Evolutionary conservation across 2,329 filamentous ascomycete species (phyloP).

Genomic region (Dactylellina drechsleri): DNA sequence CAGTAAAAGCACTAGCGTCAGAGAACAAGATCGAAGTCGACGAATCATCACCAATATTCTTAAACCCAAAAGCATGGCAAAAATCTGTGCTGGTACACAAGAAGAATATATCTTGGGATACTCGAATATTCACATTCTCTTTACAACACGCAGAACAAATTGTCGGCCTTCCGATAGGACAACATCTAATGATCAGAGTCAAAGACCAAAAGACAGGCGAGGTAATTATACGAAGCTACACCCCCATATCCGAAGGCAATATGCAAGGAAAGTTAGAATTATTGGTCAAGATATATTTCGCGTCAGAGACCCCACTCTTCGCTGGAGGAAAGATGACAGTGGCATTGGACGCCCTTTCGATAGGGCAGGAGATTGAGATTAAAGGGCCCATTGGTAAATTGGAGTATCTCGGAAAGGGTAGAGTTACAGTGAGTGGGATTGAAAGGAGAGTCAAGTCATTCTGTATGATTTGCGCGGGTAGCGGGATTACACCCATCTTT

Average conservation of each 20-base stretch:
- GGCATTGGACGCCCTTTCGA: conserved; percentile 75
- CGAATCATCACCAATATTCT: conserved; percentile 70
- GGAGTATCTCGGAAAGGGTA: conserved; percentile 76
- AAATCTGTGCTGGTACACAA: conserved; percentile 76
- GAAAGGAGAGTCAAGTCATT: conserved; percentile 72
- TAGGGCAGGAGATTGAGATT: conserved; percentile 81
- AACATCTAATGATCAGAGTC: conserved; percentile 86
- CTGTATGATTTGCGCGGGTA: conserved; percentile 87
- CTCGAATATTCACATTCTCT: conserved; percentile 81
- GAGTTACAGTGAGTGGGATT: conserved; percentile 70
- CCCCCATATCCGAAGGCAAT: conserved; percentile 75
- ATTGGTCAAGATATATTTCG: conserved; percentile 83
- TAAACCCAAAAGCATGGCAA: conserved; percentile 78
- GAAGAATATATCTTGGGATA: conserved; percentile 77
- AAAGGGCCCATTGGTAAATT: conserved; percentile 90
- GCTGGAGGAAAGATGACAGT: conserved; percentile 82
- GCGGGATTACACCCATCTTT: conserved; percentile 91
- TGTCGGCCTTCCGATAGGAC: conserved; percentile 81
- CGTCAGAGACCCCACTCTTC: conserved; percentile 61
- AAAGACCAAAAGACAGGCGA: conserved; percentile 76
- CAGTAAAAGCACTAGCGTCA: conserved; percentile 67
- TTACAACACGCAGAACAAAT: conserved; percentile 76
- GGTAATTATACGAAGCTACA: conserved; percentile 85
- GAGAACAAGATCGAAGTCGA: conserved; percentile 61
- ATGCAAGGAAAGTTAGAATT: conserved; percentile 75